Evolutionary conservation across 768 basidiomycete genomes (phyloP).

Genomic region (Postia placenta): DNA sequence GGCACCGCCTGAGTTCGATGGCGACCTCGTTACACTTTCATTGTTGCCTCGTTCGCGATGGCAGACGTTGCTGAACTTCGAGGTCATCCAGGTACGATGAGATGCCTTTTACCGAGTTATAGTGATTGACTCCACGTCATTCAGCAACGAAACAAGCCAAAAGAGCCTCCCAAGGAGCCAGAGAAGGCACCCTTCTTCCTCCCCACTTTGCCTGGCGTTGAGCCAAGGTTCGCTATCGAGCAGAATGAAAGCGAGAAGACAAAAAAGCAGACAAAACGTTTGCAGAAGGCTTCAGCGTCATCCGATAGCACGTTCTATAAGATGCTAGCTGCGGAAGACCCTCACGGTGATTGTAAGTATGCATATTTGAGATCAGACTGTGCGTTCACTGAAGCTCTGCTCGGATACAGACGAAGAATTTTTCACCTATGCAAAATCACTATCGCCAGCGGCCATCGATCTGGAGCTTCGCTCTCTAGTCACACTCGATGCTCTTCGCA

Average conservation of each 20-base stretch:
- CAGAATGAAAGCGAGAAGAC: constrained; percentile 31
- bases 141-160: constrained; percentile 94
- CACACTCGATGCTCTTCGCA: constrained; percentile 51
- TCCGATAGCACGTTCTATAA: constrained; percentile 67
- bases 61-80: constrained; percentile 96
- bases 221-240: constrained; percentile 68
- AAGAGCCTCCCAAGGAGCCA: constrained; percentile 89
- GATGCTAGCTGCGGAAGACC: constrained; percentile 50
- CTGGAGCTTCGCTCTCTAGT: constrained; percentile 81
- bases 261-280: constrained; percentile 41
- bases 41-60: constrained; percentile 88
- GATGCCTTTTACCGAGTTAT: not conserved
- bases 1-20: constrained; percentile 84
- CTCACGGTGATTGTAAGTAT: constrained; percentile 64
- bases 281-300: constrained; percentile 46
- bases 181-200: constrained; percentile 98
- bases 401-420: constrained; percentile 68
- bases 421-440: constrained; percentile 76
- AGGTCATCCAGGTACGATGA: constrained; percentile 75
- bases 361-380: too few relatives aligned
- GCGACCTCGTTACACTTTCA: constrained; percentile 89
- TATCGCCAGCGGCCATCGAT: constrained; percentile 89
- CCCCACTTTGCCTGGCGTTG: constrained; percentile 85
- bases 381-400: too few relatives aligned
- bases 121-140: not conserved